A percentile compares a stretch with the other conserved stretches of the same genome.
phyloP scores from a whole-genome alignment of 805 yeast genomes.

The Blastobotrys attinorum region DNA sequence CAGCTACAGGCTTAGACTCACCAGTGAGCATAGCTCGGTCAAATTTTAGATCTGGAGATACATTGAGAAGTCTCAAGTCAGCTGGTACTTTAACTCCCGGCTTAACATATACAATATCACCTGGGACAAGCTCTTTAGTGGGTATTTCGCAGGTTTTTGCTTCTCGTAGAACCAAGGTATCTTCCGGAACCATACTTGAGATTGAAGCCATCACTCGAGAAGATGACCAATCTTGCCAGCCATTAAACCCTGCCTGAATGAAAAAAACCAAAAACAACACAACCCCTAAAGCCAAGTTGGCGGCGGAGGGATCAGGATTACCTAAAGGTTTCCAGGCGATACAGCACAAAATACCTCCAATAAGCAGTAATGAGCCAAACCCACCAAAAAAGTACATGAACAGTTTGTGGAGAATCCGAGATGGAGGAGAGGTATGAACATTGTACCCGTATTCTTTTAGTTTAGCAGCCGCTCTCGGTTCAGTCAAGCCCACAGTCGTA shows the following conservation, averaged over 20 bases:
- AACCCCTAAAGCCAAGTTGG: slow-evolving; percentile 37
- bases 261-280: slow-evolving; percentile 34
- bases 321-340: slow-evolving; percentile 42
- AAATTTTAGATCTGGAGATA: slow-evolving; percentile 77
- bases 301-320: slow-evolving; percentile 34
- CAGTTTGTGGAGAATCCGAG: slow-evolving; percentile 17
- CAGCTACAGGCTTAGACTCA: slow-evolving; percentile 93
- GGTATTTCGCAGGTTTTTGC: slow-evolving; percentile 67
- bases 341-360: slow-evolving; percentile 35
- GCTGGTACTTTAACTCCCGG: slow-evolving; percentile 91
- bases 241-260: slow-evolving; percentile 37
- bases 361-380: slow-evolving; percentile 35
- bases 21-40: slow-evolving; percentile 98
- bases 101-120: slow-evolving; percentile 86
- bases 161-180: slow-evolving; percentile 60
- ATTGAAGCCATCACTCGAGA: slow-evolving; percentile 42
- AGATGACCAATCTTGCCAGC: slow-evolving; percentile 39
- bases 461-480: not conserved
- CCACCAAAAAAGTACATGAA: slow-evolving; percentile 40
- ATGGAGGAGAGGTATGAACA: not conserved
- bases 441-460: not conserved
- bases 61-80: slow-evolving; percentile 83
- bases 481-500: not conserved
- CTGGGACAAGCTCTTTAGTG: slow-evolving; percentile 85
- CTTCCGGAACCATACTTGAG: slow-evolving; percentile 34